These are phyloP conservation scores for Penicillium sp. DNA, from an alignment of 2,329 filamentous ascomycete genomes.

Conservation along the genomic window DNA sequence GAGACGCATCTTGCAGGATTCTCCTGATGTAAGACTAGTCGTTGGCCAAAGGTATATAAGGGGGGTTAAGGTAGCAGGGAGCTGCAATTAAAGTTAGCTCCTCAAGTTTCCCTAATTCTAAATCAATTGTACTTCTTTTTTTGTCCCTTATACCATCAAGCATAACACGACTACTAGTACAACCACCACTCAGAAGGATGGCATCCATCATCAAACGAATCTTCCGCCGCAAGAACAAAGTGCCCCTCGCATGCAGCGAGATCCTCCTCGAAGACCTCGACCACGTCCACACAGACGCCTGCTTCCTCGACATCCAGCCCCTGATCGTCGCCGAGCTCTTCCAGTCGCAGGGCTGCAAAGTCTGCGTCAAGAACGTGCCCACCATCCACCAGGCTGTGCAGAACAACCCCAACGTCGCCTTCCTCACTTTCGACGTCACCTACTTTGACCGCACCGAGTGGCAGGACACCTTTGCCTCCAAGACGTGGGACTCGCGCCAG, in stretches of 20 bases:
- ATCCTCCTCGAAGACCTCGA: not conserved
- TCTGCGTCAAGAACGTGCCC: constrained; percentile 8
- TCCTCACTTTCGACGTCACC: constrained; percentile 12
- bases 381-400: not conserved
- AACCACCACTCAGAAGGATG: not conserved
- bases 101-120: too few relatives aligned
- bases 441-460: constrained; percentile 6
- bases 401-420: constrained; percentile 3
- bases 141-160: too few relatives aligned
- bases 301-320: constrained; percentile 12
- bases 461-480: constrained; percentile 1
- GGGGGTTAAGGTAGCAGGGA: too few relatives aligned
- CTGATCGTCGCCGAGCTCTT: constrained; percentile 2
- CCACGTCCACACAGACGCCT: constrained; percentile 11
- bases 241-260: constrained; percentile 7
- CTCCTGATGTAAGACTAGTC: too few relatives aligned
- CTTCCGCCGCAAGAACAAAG: constrained; percentile 14
- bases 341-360: constrained; percentile 13
- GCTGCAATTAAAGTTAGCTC: too few relatives aligned
- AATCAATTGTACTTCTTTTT: too few relatives aligned
- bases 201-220: not conserved
- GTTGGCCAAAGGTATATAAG: too few relatives aligned
- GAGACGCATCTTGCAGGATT: too few relatives aligned
- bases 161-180: too few relatives aligned
- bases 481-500: constrained; percentile 5